Base-by-base conservation (phyloP, 2,329 filamentous ascomycete species). In the Rhytidhysteron rufulum region DNA sequence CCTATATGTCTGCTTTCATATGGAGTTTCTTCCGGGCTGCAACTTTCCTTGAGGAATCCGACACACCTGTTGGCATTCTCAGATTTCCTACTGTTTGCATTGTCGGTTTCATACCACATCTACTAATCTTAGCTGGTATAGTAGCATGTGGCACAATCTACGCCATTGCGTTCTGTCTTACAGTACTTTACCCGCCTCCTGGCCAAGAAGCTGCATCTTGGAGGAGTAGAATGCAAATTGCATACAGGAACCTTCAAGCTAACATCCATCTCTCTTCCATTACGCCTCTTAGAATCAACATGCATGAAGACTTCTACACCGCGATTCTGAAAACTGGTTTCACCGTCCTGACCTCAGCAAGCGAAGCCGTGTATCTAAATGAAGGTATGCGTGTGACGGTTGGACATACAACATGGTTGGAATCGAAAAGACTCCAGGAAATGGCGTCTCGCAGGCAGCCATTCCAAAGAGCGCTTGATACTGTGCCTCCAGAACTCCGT, bases 231-330 rank as follows among this genome's bases (percentile, higher is more conserved):
- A 70, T 95, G 19, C 60, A 67, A 1, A 74, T 79, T 36, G 90
- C 91, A 0, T 88, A 94, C 57, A 79, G 79, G 35, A 97, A 97
- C 51, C 85, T 97, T 75, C 90, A 96, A 65, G 90, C 90, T 2
- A 93, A 93, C 43, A 80, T 91, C 3, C 89, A 93, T 10, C 75
- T 96, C 17, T 85, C 86, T 1, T 83, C 67, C 7, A 67, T 66
- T 6, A 69, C 70, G 1, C 65, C 85, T 29, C 80, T 96, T 27
- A 80, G 83, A 10, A 79, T 97, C 40, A 87, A 83, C 31, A 82
- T 86, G 72, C 82, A 88, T 40, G 94, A 97, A 73, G 93, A 98
- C 61, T 96, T 97, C 59, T 98, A 97, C 62, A 95, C 89, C 0
- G 86, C 88, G 0, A 72, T 97, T 4, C 74, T 97, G 3, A 83